These are phyloP conservation scores for Tremellales sp. DNA, from an alignment of 1,284 basidiomycete species.

Conservation along the genomic window DNA sequence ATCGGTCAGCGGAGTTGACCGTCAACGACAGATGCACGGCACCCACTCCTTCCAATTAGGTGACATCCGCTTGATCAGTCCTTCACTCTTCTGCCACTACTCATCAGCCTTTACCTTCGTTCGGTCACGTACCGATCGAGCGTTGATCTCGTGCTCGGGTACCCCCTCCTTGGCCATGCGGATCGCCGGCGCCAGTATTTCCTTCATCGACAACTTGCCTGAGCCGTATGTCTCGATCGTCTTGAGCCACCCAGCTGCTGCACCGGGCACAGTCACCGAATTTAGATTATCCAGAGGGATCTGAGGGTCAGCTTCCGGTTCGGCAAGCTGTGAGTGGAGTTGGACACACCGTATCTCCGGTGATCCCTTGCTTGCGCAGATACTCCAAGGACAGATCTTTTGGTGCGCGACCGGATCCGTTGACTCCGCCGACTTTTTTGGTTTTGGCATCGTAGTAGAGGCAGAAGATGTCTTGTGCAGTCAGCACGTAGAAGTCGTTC, in stretches of 20 bases:
- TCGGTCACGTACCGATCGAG: not conserved
- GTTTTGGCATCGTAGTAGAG: slow-evolving; percentile 80
- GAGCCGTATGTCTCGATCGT: slow-evolving; percentile 78
- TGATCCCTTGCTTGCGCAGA: slow-evolving; percentile 64
- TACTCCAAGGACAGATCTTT: slow-evolving; percentile 72
- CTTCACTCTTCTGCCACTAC: slow-evolving; percentile 72
- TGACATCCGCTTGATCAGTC: slow-evolving; percentile 72
- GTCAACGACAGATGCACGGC: not conserved
- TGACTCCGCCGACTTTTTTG: slow-evolving; percentile 62
- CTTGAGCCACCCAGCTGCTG: slow-evolving; percentile 89
- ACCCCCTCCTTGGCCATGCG: slow-evolving; percentile 75
- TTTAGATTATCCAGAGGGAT: slow-evolving; percentile 76
- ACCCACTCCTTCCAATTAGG: slow-evolving; percentile 62
- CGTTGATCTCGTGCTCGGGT: slow-evolving; percentile 62
- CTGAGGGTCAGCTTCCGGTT: slow-evolving; percentile 11
- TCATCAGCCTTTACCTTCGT: not conserved
- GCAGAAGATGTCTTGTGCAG: slow-evolving; percentile 70
- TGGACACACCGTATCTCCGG: slow-evolving; percentile 50
- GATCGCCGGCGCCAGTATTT: slow-evolving; percentile 86
- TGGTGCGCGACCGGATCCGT: slow-evolving; percentile 69
- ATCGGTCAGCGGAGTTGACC: slow-evolving; percentile 1
- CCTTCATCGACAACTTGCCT: slow-evolving; percentile 68
- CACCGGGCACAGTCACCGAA: slow-evolving; percentile 88
- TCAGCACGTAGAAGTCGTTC: not conserved
- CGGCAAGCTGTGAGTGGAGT: slow-evolving; percentile 18